Evolutionary conservation across 495 filamentous ascomycete genomes (phyloP).

Genomic region (Neurospora sp.): DNA sequence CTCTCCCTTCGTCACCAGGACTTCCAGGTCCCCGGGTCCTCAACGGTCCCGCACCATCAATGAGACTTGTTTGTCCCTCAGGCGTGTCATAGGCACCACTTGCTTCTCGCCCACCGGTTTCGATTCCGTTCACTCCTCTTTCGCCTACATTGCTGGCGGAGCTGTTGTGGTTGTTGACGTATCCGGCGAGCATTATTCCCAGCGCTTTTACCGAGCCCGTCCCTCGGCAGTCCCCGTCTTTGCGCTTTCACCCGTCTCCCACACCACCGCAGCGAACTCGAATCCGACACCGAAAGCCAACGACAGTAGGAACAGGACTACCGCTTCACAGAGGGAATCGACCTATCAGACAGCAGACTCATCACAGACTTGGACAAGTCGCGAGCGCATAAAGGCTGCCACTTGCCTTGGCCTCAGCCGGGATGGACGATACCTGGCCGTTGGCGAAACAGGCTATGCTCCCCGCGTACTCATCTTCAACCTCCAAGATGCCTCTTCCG

Average conservation of each 20-base stretch:
- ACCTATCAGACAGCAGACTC: slow-evolving; percentile 25
- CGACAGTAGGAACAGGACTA: slow-evolving; percentile 50
- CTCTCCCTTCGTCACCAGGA: slow-evolving; percentile 57
- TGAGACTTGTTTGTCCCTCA: slow-evolving; percentile 56
- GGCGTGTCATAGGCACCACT: slow-evolving; percentile 81
- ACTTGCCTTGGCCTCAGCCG: slow-evolving; percentile 89
- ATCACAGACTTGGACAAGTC: slow-evolving; percentile 65
- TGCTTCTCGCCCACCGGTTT: slow-evolving; percentile 78
- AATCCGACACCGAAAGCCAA: slow-evolving; percentile 54
- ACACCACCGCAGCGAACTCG: slow-evolving; percentile 29
- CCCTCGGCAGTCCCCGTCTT: slow-evolving; percentile 65
- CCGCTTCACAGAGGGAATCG: slow-evolving; percentile 47
- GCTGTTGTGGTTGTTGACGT: slow-evolving; percentile 84
- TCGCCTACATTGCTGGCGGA: slow-evolving; percentile 87
- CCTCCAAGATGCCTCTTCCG: slow-evolving; percentile 63
- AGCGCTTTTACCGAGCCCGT: slow-evolving; percentile 83
- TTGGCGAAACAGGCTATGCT: slow-evolving; percentile 93
- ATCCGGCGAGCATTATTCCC: slow-evolving; percentile 61
- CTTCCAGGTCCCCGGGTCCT: slow-evolving; percentile 52
- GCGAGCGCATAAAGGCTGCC: slow-evolving; percentile 87
- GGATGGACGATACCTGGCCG: slow-evolving; percentile 79
- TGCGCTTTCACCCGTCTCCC: slow-evolving; percentile 26
- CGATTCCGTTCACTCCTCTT: slow-evolving; percentile 64
- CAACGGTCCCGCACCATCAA: slow-evolving; percentile 22
- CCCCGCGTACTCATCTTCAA: slow-evolving; percentile 86